Evolutionary conservation across 225 moss, liverwort and hornwort genomes (phyloP), one percentile per base, ranked within the genome.

Genomic region (Asterella californica): DNA sequence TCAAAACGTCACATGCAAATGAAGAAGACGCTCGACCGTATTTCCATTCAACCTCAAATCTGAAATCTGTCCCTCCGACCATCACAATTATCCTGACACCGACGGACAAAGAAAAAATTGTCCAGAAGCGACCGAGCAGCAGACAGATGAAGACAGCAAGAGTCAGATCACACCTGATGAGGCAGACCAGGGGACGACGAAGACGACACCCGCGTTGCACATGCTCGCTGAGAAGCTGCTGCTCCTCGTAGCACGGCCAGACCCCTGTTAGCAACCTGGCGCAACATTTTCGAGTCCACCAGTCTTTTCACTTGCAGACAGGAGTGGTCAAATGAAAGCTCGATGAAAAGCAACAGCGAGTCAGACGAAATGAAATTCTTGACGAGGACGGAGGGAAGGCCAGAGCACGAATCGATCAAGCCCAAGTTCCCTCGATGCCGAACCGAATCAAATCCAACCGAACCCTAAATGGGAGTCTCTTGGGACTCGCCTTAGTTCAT

Each of bases 281-380:
- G 76, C 82, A 76, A 82, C 82, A 82, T 82, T 63, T 61, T 77
- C 75, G 1, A 47, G 29, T 48, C 72, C 33, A 11, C 8, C 21
- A 24, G 11, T 24, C 55, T 25, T 27, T 25, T 27, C 46, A 12
- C 46, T 65, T 17, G 45, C 46, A n/a, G 46, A 24, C 24, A 27
- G 24, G 15, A 10, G 45, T 47, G n/a, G 25, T 38, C 9, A 46
- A 71, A 12, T n/a, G 71, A 17, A 0, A 22, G 21, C 42, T 22
- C 25, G 10, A 48, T 0, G 46, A 10, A 1, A 71, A 47, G n/a
- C 71, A 47, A 71, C 25, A 42, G 42, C 36, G 36, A 30, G 21
- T 15, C 38, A 47, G 25, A 21, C 2, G 1, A 5, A 6, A 42
- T 46, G 2, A 10, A 21, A 47, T 46, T 62, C 19, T 22, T 25